Percentiles rank a stretch among this genome's conserved stretches.
phyloP scores from a whole-genome alignment of 2,329 filamentous ascomycete genomes.

The Fusarium tuaranense region DNA sequence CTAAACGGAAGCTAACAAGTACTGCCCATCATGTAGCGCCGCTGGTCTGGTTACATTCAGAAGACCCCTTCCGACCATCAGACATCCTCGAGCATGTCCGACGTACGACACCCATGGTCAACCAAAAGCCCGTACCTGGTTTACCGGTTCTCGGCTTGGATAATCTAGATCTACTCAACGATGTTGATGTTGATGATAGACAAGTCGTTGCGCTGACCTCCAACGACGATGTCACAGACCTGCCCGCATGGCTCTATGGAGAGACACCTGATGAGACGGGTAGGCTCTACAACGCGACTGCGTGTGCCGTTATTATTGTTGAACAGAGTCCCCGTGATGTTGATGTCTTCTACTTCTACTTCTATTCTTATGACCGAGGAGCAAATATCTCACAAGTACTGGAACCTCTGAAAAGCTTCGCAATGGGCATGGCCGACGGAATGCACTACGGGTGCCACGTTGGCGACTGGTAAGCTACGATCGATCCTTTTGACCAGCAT shows the following conservation, averaged over 20 bases:
- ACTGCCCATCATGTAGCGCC: neutral
- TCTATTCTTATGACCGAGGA: neutral
- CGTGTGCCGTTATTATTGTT: neutral
- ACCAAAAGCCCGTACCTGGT: neutral
- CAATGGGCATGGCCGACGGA: neutral
- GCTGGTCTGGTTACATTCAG: neutral
- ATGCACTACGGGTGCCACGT: neutral
- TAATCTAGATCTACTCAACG: neutral
- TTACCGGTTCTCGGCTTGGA: neutral
- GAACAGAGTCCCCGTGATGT: neutral
- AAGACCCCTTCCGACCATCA: neutral
- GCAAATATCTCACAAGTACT: neutral
- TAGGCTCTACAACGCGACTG: neutral
- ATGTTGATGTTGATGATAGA: neutral
- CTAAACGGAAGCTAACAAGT: neutral
- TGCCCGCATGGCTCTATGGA: neutral
- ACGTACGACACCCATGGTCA: neutral
- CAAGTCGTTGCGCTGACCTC: neutral
- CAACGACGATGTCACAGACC: neutral
- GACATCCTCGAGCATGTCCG: neutral
- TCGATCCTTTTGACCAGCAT: neutral
- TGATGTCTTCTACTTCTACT: neutral
- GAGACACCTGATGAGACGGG: neutral
- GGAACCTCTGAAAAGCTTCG: neutral
- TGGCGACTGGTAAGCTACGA: neutral